A percentile compares a stretch with the other conserved stretches of the same genome.
Conservation (phyloP, 176 grass and related monocot species). For the Oryza nivara region DNA sequence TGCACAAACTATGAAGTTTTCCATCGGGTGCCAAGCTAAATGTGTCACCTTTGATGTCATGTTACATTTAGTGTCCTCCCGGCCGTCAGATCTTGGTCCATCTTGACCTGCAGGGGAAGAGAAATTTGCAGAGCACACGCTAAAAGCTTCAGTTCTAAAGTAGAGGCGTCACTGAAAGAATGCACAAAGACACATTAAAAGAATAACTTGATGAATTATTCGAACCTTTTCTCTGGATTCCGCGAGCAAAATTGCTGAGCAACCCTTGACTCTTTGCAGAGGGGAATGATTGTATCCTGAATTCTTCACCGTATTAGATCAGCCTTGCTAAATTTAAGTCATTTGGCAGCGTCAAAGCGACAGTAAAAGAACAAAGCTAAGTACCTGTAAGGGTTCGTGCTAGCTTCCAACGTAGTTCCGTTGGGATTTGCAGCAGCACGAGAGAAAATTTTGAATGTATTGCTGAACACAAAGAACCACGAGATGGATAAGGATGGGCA, state of each 20-base stretch:
- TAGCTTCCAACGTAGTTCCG: slow-evolving; percentile 64
- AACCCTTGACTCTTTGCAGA: not conserved
- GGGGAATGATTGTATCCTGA: slow-evolving; percentile 17
- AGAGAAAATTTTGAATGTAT: slow-evolving; percentile 68
- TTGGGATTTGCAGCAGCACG: slow-evolving; percentile 36
- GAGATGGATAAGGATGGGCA: not conserved
- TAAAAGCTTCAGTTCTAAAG: not conserved
- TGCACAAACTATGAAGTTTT: slow-evolving; percentile 64
- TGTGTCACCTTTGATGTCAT: slow-evolving; percentile 62
- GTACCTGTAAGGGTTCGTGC: slow-evolving; percentile 73
- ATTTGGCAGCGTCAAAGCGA: not conserved
- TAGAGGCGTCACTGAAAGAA: not conserved
- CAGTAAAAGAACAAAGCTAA: not conserved
- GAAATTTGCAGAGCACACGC: not conserved
- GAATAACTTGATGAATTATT: not conserved
- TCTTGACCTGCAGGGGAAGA: slow-evolving; percentile 44
- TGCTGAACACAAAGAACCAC: slow-evolving; percentile 47
- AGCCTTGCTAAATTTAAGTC: not conserved
- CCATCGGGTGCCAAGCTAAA: slow-evolving; percentile 67
- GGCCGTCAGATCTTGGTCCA: slow-evolving; percentile 24
- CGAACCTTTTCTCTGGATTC: slow-evolving; percentile 37
- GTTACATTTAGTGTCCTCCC: slow-evolving; percentile 50
- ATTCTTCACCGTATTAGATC: not conserved
- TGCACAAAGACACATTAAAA: not conserved
- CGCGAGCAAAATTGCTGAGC: slow-evolving; percentile 33